These are phyloP conservation scores for Lactuca sativa DNA, from an alignment of 129 eudicot species.

Conservation along the genomic window DNA sequence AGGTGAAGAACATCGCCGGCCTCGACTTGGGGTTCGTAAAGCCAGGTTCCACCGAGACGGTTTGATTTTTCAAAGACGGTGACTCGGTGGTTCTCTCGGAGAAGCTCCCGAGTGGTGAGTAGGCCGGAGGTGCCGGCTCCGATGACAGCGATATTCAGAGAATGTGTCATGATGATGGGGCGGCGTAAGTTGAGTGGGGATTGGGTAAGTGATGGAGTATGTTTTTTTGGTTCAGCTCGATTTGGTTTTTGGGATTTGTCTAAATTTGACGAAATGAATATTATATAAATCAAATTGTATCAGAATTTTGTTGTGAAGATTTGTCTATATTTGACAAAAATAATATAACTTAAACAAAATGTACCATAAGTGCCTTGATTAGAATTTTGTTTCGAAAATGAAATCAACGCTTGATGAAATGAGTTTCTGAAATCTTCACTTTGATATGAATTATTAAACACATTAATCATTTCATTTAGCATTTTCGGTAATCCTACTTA, in stretches of 20 bases:
- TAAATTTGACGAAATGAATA: not conserved
- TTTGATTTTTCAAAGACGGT: conserved; percentile 48
- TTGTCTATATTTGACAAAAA: no score
- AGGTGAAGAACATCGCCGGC: conserved; percentile 38
- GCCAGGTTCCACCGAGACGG: conserved; percentile 74
- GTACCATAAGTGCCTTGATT: no score
- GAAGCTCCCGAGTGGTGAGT: conserved; percentile 60
- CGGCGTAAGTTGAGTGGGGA: not conserved
- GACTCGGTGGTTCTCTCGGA: conserved; percentile 49
- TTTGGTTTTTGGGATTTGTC: not conserved
- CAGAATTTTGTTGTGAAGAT: no score
- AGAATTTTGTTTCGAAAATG: no score
- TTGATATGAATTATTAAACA: no score
- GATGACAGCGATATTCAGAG: conserved; percentile 62
- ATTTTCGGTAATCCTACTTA: no score
- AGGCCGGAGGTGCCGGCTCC: conserved; percentile 75
- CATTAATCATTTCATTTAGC: no score
- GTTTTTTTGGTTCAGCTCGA: not conserved
- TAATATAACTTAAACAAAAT: no score
- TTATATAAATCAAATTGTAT: not conserved
- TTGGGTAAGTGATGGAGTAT: not conserved
- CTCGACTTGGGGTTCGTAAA: conserved; percentile 51
- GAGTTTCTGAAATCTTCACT: no score
- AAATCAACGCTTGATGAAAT: no score
- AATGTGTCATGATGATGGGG: conserved; percentile 15